Evolutionary conservation across 176 grass and related monocot genomes (phyloP).

Genomic region (Miscanthus lutarioriparius): DNA sequence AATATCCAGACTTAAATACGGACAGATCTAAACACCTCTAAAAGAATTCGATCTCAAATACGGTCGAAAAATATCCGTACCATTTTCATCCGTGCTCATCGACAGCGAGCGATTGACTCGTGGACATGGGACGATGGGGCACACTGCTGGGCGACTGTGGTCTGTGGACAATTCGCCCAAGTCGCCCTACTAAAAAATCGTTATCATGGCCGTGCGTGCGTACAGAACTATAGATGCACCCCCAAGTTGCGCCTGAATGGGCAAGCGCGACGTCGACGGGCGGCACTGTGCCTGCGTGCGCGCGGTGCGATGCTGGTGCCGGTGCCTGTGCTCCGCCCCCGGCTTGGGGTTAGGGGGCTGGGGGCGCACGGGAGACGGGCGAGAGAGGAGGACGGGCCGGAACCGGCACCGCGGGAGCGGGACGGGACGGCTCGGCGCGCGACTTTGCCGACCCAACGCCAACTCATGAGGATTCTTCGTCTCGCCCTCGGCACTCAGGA

Average conservation of each 20-base stretch:
- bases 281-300: not conserved
- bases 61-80: too few relatives aligned
- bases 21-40: too few relatives aligned
- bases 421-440: not conserved
- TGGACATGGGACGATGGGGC: conserved; percentile 14
- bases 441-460: too few relatives aligned
- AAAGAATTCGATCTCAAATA: too few relatives aligned
- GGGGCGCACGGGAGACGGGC: not conserved
- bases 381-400: too few relatives aligned
- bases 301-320: too few relatives aligned
- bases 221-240: not conserved
- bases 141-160: not conserved
- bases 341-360: not conserved
- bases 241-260: conserved; percentile 8
- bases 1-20: too few relatives aligned
- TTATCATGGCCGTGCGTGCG: conserved; percentile 31
- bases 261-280: conserved; percentile 6
- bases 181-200: conserved; percentile 13
- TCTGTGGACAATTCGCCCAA: not conserved
- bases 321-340: not conserved
- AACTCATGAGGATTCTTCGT: too few relatives aligned
- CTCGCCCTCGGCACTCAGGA: too few relatives aligned
- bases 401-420: too few relatives aligned
- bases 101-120: not conserved
- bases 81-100: not conserved